These are phyloP conservation scores for Spiromastix sp. DNA, from an alignment of 2,329 filamentous ascomycete genomes.

Conservation along the genomic window DNA sequence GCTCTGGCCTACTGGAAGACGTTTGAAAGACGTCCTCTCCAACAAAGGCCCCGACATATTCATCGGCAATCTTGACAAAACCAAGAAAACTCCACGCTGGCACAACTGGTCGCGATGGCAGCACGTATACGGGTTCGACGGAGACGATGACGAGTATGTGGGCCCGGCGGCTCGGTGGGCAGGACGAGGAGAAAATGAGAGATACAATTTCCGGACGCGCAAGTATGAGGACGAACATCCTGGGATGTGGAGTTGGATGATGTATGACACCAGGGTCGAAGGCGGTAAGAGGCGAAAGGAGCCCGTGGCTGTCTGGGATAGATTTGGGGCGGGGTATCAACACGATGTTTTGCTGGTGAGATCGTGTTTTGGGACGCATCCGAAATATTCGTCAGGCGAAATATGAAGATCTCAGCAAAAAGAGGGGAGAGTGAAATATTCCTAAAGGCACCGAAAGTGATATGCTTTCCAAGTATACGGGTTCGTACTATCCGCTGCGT, in stretches of 20 bases:
- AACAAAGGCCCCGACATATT: conserved; percentile 35
- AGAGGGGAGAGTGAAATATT: conserved; percentile 11
- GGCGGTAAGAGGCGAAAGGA: too few species aligned
- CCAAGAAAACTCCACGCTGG: conserved; percentile 5
- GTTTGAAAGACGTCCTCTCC: conserved; percentile 27
- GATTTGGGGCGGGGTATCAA: too few species aligned
- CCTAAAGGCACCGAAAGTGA: conserved; percentile 21
- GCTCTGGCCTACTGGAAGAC: conserved; percentile 21
- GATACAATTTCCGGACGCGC: conserved; percentile 24
- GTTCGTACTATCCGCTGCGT: conserved; percentile 12
- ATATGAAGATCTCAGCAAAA: too few species aligned
- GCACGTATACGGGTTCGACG: conserved; percentile 8
- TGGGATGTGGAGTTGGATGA: conserved; percentile 21
- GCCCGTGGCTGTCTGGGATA: too few species aligned
- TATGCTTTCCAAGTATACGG: conserved; percentile 24
- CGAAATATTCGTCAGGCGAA: too few species aligned
- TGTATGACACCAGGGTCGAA: too few species aligned
- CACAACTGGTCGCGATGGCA: conserved; percentile 12
- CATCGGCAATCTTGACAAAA: conserved; percentile 18
- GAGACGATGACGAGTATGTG: conserved; percentile 4
- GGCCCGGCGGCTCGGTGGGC: conserved; percentile 13
- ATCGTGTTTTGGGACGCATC: too few species aligned
- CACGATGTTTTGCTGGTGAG: too few species aligned
- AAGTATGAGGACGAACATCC: conserved; percentile 20
- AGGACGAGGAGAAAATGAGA: conserved; percentile 13